Evolutionary conservation across 2,329 filamentous ascomycete genomes (phyloP).

Genomic region (Claviceps sp.): DNA sequence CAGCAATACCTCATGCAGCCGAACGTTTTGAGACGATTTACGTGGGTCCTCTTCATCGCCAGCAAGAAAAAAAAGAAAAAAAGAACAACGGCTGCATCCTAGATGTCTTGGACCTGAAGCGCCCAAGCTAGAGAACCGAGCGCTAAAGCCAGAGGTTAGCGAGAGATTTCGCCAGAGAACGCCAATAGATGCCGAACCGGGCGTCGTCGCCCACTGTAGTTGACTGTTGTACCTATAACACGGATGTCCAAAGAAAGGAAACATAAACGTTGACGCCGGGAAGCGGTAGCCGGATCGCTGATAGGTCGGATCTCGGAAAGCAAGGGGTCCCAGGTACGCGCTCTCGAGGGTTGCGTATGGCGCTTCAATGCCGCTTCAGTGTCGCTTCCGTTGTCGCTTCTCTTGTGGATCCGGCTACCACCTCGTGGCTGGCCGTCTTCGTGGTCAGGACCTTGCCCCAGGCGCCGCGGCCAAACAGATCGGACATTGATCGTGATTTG

Average conservation of each 20-base stretch:
- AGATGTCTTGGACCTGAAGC: neutral
- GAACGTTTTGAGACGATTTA: neutral
- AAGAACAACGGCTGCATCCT: no score
- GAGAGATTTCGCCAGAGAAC: no score
- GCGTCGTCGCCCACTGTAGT: no score
- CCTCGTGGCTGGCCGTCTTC: neutral
- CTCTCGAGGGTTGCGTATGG: neutral
- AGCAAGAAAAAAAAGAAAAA: no score
- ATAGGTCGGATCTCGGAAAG: no score
- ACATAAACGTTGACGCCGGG: no score
- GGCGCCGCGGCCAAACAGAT: neutral
- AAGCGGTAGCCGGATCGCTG: no score
- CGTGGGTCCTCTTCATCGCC: neutral
- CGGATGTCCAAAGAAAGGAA: no score
- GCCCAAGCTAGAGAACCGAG: neutral
- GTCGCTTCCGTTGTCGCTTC: neutral
- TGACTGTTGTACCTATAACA: no score
- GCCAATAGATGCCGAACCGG: no score
- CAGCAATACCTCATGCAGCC: neutral
- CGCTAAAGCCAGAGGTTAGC: neutral
- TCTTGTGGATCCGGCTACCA: neutral
- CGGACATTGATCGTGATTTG: neutral
- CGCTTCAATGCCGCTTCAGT: neutral
- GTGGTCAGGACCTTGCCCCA: neutral
- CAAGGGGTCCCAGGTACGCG: constrained; percentile 1